Conservation (phyloP, 148 eudicot genomes). For the Chenopodium formosanum region DNA sequence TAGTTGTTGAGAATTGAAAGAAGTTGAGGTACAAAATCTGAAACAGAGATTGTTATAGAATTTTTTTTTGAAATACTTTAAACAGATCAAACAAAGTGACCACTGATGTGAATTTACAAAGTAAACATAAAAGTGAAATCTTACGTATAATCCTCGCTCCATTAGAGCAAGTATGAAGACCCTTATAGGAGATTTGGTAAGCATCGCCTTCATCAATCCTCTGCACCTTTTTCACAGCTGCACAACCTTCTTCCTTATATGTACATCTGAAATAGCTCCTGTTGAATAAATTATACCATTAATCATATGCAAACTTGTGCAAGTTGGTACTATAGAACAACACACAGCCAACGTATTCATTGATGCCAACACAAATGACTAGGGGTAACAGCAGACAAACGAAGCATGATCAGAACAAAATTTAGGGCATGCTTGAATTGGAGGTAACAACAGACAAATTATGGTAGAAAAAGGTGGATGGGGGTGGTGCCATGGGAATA, state of each 20-base stretch:
- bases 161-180: background rate
- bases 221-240: background rate
- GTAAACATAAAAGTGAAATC: background rate
- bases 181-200: background rate
- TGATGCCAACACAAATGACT: no score
- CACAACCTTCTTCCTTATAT: background rate
- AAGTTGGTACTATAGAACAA: background rate
- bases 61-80: background rate
- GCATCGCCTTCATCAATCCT: background rate
- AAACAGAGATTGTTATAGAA: background rate
- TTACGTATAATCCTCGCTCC: background rate
- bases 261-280: no score
- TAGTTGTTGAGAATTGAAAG: no score
- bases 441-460: no score
- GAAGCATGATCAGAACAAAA: no score
- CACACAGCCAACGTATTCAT: no score
- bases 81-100: background rate
- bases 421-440: no score
- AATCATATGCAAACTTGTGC: background rate
- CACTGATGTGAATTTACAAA: background rate
- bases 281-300: no score
- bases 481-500: no score
- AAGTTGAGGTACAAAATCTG: no score
- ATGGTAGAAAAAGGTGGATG: no score
- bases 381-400: no score